A percentile compares a stretch with the other conserved stretches of the same genome.
Evolutionary conservation across 768 basidiomycete species (phyloP).

Genomic region (Kwoniella heveanensis): DNA sequence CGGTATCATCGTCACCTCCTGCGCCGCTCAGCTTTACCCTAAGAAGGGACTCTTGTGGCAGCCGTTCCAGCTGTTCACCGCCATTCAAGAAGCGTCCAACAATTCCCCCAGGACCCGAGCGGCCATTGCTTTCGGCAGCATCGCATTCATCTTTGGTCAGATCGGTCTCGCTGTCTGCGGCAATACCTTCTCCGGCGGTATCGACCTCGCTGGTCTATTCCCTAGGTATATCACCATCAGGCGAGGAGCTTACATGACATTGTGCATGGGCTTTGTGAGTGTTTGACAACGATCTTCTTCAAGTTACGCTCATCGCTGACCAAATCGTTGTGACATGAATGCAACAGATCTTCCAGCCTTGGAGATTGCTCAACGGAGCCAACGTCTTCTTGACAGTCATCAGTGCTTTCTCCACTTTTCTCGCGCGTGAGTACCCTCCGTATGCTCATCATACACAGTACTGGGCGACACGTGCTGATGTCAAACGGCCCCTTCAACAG

Average conservation of each 20-base stretch:
- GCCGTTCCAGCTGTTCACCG: constrained; percentile 22
- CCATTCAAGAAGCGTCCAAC: constrained; percentile 37
- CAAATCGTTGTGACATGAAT: no score
- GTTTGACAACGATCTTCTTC: no score
- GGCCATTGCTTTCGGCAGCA: constrained; percentile 33
- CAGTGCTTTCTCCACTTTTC: no score
- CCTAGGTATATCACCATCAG: constrained; percentile 34
- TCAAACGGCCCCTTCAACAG: no score
- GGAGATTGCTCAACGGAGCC: no score
- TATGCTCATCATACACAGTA: no score
- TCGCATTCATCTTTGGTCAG: constrained; percentile 19
- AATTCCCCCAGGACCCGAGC: constrained; percentile 34
- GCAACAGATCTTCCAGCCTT: no score
- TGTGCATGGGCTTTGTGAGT: no score
- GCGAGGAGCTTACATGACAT: constrained; percentile 26
- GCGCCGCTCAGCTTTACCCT: constrained; percentile 20
- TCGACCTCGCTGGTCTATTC: constrained; percentile 27
- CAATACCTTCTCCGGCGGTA: constrained; percentile 8
- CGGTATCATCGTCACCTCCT: constrained; percentile 38
- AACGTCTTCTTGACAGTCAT: no score
- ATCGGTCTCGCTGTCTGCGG: constrained; percentile 21
- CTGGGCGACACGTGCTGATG: no score
- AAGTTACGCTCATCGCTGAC: no score
- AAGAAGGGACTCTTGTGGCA: constrained; percentile 24
- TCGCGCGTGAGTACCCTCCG: no score